A percentile compares a stretch with the other conserved stretches of the same genome.
Evolutionary conservation across 1,284 basidiomycete genomes (phyloP).

Genomic region (Boletus albobrunnescens): DNA sequence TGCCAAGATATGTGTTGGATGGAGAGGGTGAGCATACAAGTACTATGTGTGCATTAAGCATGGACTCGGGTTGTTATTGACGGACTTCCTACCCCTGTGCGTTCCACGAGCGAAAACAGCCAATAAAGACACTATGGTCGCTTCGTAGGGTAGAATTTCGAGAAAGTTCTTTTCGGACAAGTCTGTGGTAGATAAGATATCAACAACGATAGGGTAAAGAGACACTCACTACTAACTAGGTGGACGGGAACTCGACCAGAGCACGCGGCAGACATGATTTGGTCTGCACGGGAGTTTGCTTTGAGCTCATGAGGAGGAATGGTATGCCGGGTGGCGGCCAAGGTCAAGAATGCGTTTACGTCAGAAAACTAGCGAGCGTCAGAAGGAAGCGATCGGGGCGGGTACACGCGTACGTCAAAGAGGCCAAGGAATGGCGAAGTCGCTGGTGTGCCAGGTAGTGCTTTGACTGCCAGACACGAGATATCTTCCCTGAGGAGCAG

Average conservation of each 20-base stretch:
- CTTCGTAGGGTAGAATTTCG: conserved; percentile 56
- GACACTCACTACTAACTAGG: conserved; percentile 67
- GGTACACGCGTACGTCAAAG: conserved; percentile 59
- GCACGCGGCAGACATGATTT: conserved; percentile 68
- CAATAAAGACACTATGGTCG: conserved; percentile 59
- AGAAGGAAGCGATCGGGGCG: conserved; percentile 1
- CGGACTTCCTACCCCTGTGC: conserved; percentile 53
- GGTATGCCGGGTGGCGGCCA: conserved; percentile 72
- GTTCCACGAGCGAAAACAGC: conserved; percentile 63
- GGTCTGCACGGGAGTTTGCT: conserved; percentile 54
- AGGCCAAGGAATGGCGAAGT: conserved; percentile 51
- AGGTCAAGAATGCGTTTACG: conserved; percentile 75
- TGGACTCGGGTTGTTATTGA: not conserved
- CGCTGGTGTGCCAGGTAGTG: conserved; percentile 30
- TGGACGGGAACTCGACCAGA: conserved; percentile 66
- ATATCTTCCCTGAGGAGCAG: conserved; percentile 58
- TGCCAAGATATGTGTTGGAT: conserved; percentile 46
- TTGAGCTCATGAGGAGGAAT: conserved; percentile 54
- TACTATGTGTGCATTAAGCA: conserved; percentile 37
- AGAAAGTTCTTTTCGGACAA: conserved; percentile 79
- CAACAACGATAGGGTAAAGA: not conserved
- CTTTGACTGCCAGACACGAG: conserved; percentile 59
- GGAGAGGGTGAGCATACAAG: conserved; percentile 44
- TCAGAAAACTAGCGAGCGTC: conserved; percentile 60
- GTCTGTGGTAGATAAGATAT: conserved; percentile 40